Evolutionary conservation across 345 rosid genomes (phyloP).

Genomic region (Trapa incisa): DNA sequence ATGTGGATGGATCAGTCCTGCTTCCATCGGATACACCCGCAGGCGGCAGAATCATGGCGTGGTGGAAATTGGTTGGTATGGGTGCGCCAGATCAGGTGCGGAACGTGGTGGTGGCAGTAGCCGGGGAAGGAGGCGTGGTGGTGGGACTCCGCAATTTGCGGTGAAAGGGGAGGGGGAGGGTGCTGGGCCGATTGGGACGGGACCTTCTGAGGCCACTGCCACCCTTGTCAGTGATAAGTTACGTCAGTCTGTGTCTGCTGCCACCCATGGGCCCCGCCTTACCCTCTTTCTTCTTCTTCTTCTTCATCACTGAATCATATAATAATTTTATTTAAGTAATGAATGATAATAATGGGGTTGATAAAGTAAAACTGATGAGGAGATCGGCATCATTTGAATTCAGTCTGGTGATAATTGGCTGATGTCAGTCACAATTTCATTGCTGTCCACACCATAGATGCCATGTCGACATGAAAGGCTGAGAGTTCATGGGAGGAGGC

Average conservation of each 20-base stretch:
- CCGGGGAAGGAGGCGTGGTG: neutral
- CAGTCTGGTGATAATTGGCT: too few relatives aligned
- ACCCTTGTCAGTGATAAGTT: neutral
- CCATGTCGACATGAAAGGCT: too few relatives aligned
- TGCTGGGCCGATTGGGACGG: conserved; percentile 1
- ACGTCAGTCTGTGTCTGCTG: neutral
- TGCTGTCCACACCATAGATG: too few relatives aligned
- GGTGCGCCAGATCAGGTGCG: neutral
- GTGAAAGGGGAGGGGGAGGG: conserved; percentile 21
- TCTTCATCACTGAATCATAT: too few relatives aligned
- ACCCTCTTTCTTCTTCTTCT: neutral
- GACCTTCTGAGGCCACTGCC: neutral
- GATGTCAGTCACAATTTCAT: too few relatives aligned
- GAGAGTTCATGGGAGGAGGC: too few relatives aligned
- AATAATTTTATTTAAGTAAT: too few relatives aligned
- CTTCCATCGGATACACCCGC: too few relatives aligned
- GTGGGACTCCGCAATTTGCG: conserved; percentile 43
- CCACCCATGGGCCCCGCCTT: neutral
- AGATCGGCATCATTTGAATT: too few relatives aligned
- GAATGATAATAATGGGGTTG: too few relatives aligned
- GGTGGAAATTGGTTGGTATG: neutral
- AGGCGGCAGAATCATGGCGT: neutral
- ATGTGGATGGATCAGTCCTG: too few relatives aligned
- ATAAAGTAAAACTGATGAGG: too few relatives aligned
- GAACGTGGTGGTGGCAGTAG: neutral